These are phyloP conservation scores for Daldinia decipiens DNA, from an alignment of 495 filamentous ascomycete species.

Conservation along the genomic window DNA sequence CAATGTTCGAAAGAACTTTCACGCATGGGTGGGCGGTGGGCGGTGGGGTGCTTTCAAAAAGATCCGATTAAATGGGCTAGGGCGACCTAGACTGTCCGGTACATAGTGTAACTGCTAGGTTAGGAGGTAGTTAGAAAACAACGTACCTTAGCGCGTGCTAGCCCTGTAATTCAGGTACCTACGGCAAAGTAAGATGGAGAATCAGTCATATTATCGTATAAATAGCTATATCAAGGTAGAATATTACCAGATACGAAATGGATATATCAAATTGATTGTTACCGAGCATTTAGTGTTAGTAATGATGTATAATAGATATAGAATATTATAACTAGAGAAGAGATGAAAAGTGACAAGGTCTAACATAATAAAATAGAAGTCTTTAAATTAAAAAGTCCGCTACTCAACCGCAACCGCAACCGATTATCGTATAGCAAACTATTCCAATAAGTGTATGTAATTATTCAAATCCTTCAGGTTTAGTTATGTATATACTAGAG, in stretches of 20 bases:
- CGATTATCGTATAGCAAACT: constrained; percentile 13
- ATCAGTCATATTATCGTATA: neutral
- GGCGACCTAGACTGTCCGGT: constrained; percentile 20
- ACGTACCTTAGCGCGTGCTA: constrained; percentile 13
- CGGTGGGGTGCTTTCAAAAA: constrained; percentile 23
- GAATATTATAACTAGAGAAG: neutral
- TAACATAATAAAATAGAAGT: neutral
- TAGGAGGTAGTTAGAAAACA: too few relatives aligned
- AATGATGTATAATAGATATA: neutral
- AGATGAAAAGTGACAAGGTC: neutral
- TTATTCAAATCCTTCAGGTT: constrained; percentile 16
- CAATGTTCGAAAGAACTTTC: constrained; percentile 11
- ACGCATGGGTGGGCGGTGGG: constrained; percentile 5
- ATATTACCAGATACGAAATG: neutral
- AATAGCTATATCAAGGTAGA: too few relatives aligned
- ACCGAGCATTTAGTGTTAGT: neutral
- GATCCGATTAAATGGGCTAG: constrained; percentile 26
- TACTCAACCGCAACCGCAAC: neutral
- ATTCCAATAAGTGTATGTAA: neutral
- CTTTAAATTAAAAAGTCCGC: neutral
- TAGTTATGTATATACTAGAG: constrained; percentile 13
- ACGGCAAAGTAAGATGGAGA: neutral
- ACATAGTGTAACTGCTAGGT: neutral
- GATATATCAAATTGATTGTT: neutral
- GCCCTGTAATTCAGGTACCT: constrained; percentile 8